Conservation (phyloP, 169 alveolate genomes). For the Theileria equi region DNA sequence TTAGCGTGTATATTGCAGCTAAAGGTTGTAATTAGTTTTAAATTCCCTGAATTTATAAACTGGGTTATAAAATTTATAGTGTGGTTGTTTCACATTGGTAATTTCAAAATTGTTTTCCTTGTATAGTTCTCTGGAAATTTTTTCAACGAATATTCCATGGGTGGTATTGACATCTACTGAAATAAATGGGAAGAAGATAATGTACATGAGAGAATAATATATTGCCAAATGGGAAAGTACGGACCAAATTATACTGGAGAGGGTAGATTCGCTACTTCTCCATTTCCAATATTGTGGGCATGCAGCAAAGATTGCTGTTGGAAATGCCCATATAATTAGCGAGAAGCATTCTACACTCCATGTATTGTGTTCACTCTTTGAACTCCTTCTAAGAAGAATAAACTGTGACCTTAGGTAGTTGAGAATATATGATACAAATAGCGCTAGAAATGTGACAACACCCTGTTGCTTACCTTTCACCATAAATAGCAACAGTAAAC, state of each 20-base stretch:
- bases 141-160: background rate
- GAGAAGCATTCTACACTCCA: conserved; percentile 14
- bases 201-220: background rate
- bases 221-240: background rate
- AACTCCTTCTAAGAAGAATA: conserved; percentile 17
- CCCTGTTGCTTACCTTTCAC: conserved; percentile 41
- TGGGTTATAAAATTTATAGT: conserved; percentile 5
- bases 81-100: too few relatives aligned
- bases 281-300: conserved; percentile 64
- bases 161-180: background rate
- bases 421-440: conserved; percentile 15
- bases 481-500: conserved; percentile 35
- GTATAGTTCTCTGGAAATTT: background rate
- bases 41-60: conserved; percentile 1
- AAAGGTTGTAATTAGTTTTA: background rate
- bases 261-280: conserved; percentile 36
- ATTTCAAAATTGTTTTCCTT: too few relatives aligned
- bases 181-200: background rate
- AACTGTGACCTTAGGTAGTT: conserved; percentile 19
- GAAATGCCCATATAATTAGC: conserved; percentile 40
- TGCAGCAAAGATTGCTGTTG: conserved; percentile 56
- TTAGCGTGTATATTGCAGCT: background rate
- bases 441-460: background rate
- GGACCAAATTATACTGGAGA: background rate
- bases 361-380: conserved; percentile 5